Conservation (phyloP, 2,329 filamentous ascomycete species). For the Microascus cirrosus region DNA sequence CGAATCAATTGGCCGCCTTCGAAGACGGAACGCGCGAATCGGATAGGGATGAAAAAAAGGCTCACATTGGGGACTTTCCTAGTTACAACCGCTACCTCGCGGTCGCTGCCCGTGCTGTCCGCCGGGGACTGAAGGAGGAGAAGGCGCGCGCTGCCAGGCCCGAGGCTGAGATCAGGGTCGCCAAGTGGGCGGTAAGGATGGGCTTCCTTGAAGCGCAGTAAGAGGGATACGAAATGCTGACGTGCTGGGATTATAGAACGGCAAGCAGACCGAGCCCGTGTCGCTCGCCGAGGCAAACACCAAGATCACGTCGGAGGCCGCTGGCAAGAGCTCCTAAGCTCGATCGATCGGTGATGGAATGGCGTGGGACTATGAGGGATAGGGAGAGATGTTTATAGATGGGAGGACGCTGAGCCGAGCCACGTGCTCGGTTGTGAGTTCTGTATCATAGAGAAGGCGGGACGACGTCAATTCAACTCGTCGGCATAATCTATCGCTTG, state of each 20-base stretch:
- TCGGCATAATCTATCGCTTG: neutral
- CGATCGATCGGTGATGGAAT: neutral
- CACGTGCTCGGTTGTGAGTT: neutral
- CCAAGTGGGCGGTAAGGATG: conserved; percentile 83
- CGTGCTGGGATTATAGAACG: conserved; percentile 55
- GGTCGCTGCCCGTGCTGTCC: conserved; percentile 87
- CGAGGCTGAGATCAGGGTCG: conserved; percentile 78
- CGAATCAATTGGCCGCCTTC: neutral
- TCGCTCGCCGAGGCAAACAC: conserved; percentile 51
- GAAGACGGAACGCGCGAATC: neutral
- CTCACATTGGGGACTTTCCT: conserved; percentile 21
- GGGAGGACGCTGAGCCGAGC: neutral
- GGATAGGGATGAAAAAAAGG: conserved; percentile 8
- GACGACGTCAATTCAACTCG: conserved; percentile 1
- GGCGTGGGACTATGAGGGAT: neutral
- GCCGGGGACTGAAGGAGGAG: conserved; percentile 93
- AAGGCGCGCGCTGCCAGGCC: conserved; percentile 76
- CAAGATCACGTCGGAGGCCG: conserved; percentile 23
- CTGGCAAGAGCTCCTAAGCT: conserved; percentile 16
- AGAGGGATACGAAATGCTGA: neutral
- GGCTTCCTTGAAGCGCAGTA: neutral
- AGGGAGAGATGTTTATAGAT: neutral
- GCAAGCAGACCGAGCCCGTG: conserved; percentile 86
- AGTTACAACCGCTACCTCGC: conserved; percentile 99
- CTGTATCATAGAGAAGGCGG: conserved; percentile 4